Evolutionary conservation across 2,329 filamentous ascomycete genomes (phyloP).

Genomic region (Pyricularia pennisetigena): DNA sequence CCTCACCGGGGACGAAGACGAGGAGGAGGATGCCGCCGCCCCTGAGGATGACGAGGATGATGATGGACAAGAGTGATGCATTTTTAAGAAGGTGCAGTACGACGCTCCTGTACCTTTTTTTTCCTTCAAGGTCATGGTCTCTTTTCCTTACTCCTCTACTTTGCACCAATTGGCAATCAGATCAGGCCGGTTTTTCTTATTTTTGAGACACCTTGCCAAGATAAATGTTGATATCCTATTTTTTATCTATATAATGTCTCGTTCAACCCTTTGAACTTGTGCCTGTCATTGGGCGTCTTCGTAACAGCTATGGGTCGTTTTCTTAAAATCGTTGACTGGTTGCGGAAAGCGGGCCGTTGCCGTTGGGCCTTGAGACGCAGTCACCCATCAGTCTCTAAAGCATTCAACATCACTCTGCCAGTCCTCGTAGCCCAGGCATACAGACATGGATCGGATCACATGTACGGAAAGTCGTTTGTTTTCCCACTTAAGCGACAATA

Average conservation of each 20-base stretch:
- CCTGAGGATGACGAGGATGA: slow-evolving; percentile 17
- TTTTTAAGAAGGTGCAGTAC: neutral
- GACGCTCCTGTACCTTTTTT: neutral
- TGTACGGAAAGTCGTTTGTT: neutral
- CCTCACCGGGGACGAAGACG: slow-evolving; percentile 46
- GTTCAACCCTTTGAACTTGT: neutral
- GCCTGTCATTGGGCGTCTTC: neutral
- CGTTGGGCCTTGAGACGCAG: too few relatives aligned
- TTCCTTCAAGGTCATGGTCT: neutral
- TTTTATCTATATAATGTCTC: too few relatives aligned
- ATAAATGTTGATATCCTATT: too few relatives aligned
- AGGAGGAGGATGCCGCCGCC: slow-evolving; percentile 24
- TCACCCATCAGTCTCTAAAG: neutral
- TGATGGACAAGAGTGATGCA: neutral
- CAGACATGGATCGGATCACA: neutral
- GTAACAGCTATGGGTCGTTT: neutral
- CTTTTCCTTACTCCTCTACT: neutral
- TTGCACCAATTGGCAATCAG: neutral
- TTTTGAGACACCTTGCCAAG: neutral
- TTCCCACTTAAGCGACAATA: neutral
- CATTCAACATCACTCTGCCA: neutral
- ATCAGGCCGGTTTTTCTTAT: neutral
- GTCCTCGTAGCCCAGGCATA: neutral
- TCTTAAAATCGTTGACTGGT: neutral
- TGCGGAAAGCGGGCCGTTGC: neutral